Conservation (phyloP, 768 basidiomycete genomes). For the Jaapia argillacea region DNA sequence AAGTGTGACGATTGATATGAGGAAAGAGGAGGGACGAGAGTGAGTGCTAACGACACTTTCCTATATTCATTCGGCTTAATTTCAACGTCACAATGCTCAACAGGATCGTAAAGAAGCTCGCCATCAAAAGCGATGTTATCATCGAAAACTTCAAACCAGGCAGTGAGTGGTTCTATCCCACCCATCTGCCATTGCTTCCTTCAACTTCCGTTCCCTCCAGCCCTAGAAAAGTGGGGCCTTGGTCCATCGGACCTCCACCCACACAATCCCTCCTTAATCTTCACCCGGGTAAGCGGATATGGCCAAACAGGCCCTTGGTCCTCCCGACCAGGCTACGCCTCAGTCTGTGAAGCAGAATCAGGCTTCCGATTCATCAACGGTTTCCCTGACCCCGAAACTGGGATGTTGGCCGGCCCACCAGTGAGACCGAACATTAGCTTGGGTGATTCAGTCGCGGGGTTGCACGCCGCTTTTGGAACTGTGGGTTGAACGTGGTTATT, state of each 20-base stretch:
- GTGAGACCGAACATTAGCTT: slow-evolving; percentile 65
- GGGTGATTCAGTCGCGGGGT: slow-evolving; percentile 61
- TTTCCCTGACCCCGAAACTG: slow-evolving; percentile 41
- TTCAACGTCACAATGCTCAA: not conserved
- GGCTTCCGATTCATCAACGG: slow-evolving; percentile 71
- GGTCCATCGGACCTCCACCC: slow-evolving; percentile 49
- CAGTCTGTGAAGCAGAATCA: slow-evolving; percentile 68
- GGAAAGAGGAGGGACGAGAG: slow-evolving; percentile 45
- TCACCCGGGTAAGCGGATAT: slow-evolving; percentile 77
- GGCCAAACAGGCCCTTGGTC: slow-evolving; percentile 72
- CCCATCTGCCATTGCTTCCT: not conserved
- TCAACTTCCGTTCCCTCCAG: slow-evolving; percentile 21
- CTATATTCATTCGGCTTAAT: not conserved
- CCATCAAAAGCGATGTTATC: slow-evolving; percentile 54
- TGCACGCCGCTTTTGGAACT: slow-evolving; percentile 68
- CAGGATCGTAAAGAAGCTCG: slow-evolving; percentile 53
- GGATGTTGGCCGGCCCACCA: slow-evolving; percentile 48
- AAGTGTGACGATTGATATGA: slow-evolving; percentile 58
- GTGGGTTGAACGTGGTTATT: slow-evolving; percentile 24
- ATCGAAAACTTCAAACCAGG: slow-evolving; percentile 71
- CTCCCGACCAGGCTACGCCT: slow-evolving; percentile 59
- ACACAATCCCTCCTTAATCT: slow-evolving; percentile 82
- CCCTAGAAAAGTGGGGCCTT: slow-evolving; percentile 60
- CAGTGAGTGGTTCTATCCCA: slow-evolving; percentile 30
- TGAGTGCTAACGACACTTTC: slow-evolving; percentile 14